These are phyloP conservation scores for Baudoinia panamericana DNA, from an alignment of 495 filamentous ascomycete species.

Conservation along the genomic window DNA sequence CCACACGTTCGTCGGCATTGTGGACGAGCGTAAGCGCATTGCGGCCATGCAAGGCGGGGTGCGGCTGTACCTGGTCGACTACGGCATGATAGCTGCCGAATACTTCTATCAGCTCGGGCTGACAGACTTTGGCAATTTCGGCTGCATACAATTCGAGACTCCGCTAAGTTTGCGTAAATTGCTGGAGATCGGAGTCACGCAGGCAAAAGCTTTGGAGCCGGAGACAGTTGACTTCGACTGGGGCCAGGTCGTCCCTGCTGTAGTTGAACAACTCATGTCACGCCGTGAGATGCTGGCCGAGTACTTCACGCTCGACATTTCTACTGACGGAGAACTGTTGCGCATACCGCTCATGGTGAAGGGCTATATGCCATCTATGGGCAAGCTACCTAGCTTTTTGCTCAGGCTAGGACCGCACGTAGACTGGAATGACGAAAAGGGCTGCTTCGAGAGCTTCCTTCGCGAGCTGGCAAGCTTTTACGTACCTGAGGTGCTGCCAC, in stretches of 20 bases:
- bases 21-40: constrained; percentile 75
- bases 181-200: constrained; percentile 56
- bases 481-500: constrained; percentile 70
- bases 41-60: constrained; percentile 88
- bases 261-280: constrained; percentile 51
- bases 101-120: constrained; percentile 96
- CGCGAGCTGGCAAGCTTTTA: constrained; percentile 85
- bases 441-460: constrained; percentile 76
- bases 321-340: constrained; percentile 58
- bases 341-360: constrained; percentile 76
- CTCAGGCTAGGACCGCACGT: constrained; percentile 80
- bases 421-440: constrained; percentile 70
- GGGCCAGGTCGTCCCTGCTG: constrained; percentile 46
- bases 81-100: constrained; percentile 73
- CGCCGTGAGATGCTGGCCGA: constrained; percentile 77
- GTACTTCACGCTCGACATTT: constrained; percentile 83
- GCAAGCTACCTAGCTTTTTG: constrained; percentile 80
- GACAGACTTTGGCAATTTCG: constrained; percentile 94
- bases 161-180: constrained; percentile 58
- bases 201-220: constrained; percentile 40
- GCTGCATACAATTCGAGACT: constrained; percentile 65
- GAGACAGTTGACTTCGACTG: constrained; percentile 50
- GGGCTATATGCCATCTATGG: constrained; percentile 72
- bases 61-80: constrained; percentile 88
- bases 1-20: constrained; percentile 87